Evolutionary conservation across 129 eudicot species (phyloP).

Genomic region (Silybum marianum): DNA sequence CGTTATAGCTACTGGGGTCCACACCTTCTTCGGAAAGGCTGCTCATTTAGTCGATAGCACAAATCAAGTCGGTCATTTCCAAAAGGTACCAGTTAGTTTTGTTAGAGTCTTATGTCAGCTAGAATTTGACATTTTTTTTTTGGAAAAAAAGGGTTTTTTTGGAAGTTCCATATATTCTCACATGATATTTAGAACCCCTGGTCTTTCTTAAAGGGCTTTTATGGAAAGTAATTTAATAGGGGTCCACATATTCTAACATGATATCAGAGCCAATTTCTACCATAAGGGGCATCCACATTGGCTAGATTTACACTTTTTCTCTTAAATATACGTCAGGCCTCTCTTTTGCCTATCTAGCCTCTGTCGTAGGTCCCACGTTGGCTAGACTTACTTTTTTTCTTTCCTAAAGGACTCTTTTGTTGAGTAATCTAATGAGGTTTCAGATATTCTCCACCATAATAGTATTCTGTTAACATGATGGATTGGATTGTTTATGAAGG

Average conservation of each 20-base stretch:
- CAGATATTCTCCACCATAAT: neutral
- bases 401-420: neutral
- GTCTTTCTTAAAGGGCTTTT: too few relatives aligned
- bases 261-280: too few relatives aligned
- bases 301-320: neutral
- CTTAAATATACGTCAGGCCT: too few relatives aligned
- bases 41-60: conserved; percentile 96
- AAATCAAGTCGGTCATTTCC: conserved; percentile 90
- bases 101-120: neutral
- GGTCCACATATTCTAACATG: too few relatives aligned
- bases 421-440: neutral
- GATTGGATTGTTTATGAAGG: conserved; percentile 43
- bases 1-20: conserved; percentile 89
- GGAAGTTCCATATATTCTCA: neutral
- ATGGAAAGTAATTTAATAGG: too few relatives aligned
- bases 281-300: neutral
- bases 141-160: neutral
- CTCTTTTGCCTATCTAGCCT: too few relatives aligned
- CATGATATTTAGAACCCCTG: neutral
- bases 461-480: neutral
- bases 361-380: neutral
- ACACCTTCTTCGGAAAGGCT: conserved; percentile 92
- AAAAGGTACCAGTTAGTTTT: conserved; percentile 46
- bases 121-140: neutral
- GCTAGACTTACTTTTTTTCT: neutral